phyloP scores from a whole-genome alignment of 2,329 filamentous ascomycete genomes.

The Phoma herbarum region DNA sequence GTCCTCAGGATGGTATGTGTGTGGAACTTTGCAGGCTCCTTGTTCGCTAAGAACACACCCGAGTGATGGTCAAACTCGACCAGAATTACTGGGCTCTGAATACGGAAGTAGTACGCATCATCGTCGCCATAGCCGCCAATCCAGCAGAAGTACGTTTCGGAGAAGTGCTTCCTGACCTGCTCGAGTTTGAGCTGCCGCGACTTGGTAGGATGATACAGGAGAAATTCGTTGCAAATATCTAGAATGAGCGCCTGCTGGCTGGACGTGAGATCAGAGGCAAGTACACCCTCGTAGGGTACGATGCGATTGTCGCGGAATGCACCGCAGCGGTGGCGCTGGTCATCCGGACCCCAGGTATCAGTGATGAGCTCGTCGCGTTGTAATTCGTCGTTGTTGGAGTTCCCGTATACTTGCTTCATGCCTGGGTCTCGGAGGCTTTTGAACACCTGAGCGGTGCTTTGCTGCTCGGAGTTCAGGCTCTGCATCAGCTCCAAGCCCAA shows the following conservation, averaged over 20 bases:
- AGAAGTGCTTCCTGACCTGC: conserved; percentile 64
- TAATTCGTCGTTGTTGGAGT: conserved; percentile 36
- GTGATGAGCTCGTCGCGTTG: conserved; percentile 51
- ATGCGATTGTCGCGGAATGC: conserved; percentile 81
- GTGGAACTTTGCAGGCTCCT: conserved; percentile 78
- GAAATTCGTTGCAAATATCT: conserved; percentile 69
- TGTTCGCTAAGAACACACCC: conserved; percentile 78
- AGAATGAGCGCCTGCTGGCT: conserved; percentile 65
- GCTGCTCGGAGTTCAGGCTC: conserved; percentile 58
- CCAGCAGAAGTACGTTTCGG: conserved; percentile 83
- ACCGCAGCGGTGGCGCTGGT: conserved; percentile 80
- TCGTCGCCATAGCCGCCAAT: conserved; percentile 73
- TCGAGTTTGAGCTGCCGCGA: conserved; percentile 65
- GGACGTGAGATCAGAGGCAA: conserved; percentile 59
- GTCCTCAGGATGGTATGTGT: conserved; percentile 77
- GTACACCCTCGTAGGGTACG: conserved; percentile 75
- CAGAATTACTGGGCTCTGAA: conserved; percentile 78
- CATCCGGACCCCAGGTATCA: conserved; percentile 80
- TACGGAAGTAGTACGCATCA: conserved; percentile 79
- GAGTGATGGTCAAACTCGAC: conserved; percentile 84
- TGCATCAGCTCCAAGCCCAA: conserved; percentile 77
- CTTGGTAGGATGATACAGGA: conserved; percentile 70
- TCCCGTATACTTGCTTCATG: conserved; percentile 63
- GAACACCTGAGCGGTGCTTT: conserved; percentile 65
- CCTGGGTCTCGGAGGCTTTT: conserved; percentile 67